These are phyloP conservation scores for Septoria linicola DNA, from an alignment of 2,329 filamentous ascomycete species.

Conservation along the genomic window DNA sequence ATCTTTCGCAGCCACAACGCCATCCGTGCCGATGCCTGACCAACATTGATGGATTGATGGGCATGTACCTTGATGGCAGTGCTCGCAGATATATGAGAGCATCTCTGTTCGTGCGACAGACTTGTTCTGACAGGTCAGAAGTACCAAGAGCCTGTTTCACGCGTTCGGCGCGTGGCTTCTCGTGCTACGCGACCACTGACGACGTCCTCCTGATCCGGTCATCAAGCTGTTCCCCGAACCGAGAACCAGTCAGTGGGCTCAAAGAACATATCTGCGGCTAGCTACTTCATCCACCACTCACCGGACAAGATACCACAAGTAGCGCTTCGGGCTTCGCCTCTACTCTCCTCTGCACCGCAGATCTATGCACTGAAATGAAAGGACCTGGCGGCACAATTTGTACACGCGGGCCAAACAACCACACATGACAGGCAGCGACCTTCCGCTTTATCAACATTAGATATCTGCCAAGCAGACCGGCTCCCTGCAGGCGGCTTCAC, in stretches of 20 bases:
- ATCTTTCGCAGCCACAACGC: neutral
- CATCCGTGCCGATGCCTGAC: conserved; percentile 3
- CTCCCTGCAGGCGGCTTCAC: neutral
- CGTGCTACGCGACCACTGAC: conserved; percentile 10
- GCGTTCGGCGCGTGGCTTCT: conserved; percentile 9
- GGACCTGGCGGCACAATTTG: neutral
- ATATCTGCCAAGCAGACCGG: neutral
- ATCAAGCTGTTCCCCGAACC: neutral
- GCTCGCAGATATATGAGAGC: conserved; percentile 1
- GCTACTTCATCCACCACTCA: neutral
- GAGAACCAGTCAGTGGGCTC: neutral
- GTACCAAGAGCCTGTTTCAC: conserved; percentile 6
- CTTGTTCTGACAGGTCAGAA: conserved; percentile 15
- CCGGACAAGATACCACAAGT: neutral
- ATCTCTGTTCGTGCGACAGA: conserved; percentile 1
- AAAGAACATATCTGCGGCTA: neutral
- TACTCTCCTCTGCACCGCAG: neutral
- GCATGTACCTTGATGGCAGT: conserved; percentile 3
- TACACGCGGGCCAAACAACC: neutral
- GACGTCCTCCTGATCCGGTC: neutral
- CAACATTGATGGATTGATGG: conserved; percentile 2
- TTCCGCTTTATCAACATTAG: neutral
- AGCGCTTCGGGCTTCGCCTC: conserved; percentile 10
- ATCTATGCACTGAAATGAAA: neutral
- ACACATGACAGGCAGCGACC: neutral